phyloP scores from a whole-genome alignment of 257 asterid species.

The Solanum peruvianum region DNA sequence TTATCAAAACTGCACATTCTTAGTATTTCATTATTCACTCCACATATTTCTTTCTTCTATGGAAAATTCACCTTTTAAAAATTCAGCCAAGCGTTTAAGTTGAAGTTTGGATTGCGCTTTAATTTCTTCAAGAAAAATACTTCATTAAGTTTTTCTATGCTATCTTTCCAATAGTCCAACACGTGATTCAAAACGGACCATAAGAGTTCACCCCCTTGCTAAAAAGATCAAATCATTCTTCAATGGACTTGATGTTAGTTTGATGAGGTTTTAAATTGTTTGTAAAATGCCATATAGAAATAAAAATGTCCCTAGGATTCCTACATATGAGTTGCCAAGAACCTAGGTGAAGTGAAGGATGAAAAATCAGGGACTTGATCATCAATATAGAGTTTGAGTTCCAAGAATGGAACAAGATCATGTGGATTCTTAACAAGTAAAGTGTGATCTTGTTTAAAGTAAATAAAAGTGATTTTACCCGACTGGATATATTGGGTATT shows the following conservation, averaged over 20 bases:
- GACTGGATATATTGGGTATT: too few relatives aligned
- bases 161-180: not conserved
- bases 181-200: slow-evolving; percentile 3
- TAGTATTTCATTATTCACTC: not conserved
- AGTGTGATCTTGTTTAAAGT: not conserved
- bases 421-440: slow-evolving; percentile 3
- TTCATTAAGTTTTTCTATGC: not conserved
- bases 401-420: slow-evolving; percentile 3
- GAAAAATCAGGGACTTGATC: not conserved
- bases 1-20: not conserved
- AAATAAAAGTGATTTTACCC: not conserved
- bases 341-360: not conserved
- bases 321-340: slow-evolving; percentile 9
- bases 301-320: not conserved
- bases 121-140: not conserved
- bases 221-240: not conserved
- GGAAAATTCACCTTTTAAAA: not conserved
- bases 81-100: not conserved
- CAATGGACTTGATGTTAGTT: not conserved
- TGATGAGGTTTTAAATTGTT: not conserved
- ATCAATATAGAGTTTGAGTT: not conserved
- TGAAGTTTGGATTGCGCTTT: not conserved
- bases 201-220: not conserved
- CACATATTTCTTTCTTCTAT: not conserved
- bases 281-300: not conserved